Evolutionary conservation across 306 rosid genomes (phyloP), one percentile per base, ranked within the genome.

Genomic region (Styphnolobium japonicum): DNA sequence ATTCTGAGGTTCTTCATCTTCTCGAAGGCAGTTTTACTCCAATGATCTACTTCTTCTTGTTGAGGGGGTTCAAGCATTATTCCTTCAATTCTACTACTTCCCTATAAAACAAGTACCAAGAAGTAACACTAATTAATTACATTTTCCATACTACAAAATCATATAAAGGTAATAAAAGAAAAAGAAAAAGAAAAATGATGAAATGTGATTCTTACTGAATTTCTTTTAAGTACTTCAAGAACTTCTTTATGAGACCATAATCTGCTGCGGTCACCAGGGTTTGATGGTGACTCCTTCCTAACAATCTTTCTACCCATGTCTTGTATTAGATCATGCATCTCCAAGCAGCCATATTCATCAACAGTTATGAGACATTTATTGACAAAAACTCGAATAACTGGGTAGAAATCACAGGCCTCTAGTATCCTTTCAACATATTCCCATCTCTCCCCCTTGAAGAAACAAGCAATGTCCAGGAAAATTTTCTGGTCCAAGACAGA

Each of bases 1-100:
- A 81, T 65, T 31, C 76, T 81, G 0, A 81, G 71, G 19, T 45
- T 66, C 34, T 43, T 29, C 84, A 81, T 74, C 25, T 65, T 66
- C 23, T 29, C 1, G 11, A 81, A 55, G 55, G 45, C 63, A 19
- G n/a, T 1, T 12, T 21, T 0, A 40, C 0, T 49, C 76, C 70
- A 55, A 9, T 10, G 1, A 10, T 6, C 1, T 10, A 55, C 43
- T n/a, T 55, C 23, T 81, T 55, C 71, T 7, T 2, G 2, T 63
- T 55, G 29, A 11, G 63, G 70, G 42, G 70, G 79, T 53, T 81
- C n/a, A 81, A 81, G 70, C 69, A 43, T 55, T 42, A 81, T 74
- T 22, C 80, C 84, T 81, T 81, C 64, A 74, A 73, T 19, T 15
- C 0, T 21, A 10, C 2, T 0, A 19, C 62, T 75, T 75, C 64